phyloP scores from a whole-genome alignment of 1,284 basidiomycete genomes.

The Malassezia pachydermatis region DNA sequence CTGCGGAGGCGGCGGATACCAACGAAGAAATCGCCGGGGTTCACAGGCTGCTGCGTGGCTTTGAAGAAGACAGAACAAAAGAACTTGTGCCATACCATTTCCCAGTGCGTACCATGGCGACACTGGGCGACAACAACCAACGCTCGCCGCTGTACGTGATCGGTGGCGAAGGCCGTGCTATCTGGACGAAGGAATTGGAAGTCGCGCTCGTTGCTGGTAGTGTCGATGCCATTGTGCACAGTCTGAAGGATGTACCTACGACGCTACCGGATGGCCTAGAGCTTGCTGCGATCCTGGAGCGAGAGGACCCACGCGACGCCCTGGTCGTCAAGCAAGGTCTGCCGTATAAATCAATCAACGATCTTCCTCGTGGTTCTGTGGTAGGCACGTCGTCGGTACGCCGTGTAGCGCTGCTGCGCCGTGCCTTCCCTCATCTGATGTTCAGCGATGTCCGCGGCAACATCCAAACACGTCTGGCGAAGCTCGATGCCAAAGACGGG shows the following conservation, averaged over 20 bases:
- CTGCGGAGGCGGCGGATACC: neutral
- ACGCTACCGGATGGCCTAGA: constrained; percentile 70
- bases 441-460: constrained; percentile 67
- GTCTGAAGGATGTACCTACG: constrained; percentile 88
- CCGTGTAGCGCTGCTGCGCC: constrained; percentile 77
- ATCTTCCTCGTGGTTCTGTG: constrained; percentile 76
- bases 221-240: constrained; percentile 89
- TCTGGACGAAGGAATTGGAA: constrained; percentile 95
- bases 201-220: constrained; percentile 61
- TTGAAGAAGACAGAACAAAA: neutral
- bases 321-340: constrained; percentile 74
- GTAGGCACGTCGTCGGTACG: constrained; percentile 91
- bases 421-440: constrained; percentile 65
- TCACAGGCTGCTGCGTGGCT: constrained; percentile 18
- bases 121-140: constrained; percentile 83
- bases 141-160: constrained; percentile 55
- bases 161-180: constrained; percentile 57
- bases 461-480: constrained; percentile 65
- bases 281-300: constrained; percentile 71
- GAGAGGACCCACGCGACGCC: constrained; percentile 82
- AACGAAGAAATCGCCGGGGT: constrained; percentile 19
- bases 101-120: constrained; percentile 68
- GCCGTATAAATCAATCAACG: constrained; percentile 62
- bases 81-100: constrained; percentile 29
- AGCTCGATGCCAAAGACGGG: constrained; percentile 76